These are phyloP conservation scores for Cutaneotrichosporon sp. DNA, from an alignment of 1,284 basidiomycete genomes.

Conservation along the genomic window DNA sequence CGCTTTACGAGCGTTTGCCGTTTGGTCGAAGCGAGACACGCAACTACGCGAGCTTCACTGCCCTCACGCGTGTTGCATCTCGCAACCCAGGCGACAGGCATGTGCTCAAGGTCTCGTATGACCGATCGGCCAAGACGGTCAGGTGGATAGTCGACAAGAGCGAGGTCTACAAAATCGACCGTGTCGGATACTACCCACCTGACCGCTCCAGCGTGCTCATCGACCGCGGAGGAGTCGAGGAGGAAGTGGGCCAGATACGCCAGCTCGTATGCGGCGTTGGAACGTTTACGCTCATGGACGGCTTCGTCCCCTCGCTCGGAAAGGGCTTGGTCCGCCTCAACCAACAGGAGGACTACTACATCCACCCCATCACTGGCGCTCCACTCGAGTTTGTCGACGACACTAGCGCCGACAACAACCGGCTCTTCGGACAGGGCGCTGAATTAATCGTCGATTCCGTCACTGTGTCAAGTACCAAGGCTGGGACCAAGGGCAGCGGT, in stretches of 20 bases:
- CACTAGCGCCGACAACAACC: background rate
- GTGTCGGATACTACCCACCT: conserved; percentile 7
- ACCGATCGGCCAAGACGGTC: conserved; percentile 3
- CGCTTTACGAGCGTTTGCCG: conserved; percentile 12
- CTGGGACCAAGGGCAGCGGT: background rate
- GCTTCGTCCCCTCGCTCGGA: background rate
- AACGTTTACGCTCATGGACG: conserved; percentile 13
- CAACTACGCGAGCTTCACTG: conserved; percentile 13
- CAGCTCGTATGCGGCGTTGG: conserved; percentile 17
- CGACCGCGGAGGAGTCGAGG: conserved; percentile 15
- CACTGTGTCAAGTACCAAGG: background rate
- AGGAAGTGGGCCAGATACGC: conserved; percentile 6
- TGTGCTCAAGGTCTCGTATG: conserved; percentile 8
- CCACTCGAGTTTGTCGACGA: background rate
- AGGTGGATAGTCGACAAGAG: conserved; percentile 2
- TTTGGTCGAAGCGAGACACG: conserved; percentile 3
- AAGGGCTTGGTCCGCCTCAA: conserved; percentile 7
- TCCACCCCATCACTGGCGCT: background rate
- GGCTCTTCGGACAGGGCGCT: background rate
- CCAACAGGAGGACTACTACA: conserved; percentile 4
- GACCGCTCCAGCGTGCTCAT: background rate
- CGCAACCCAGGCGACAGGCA: conserved; percentile 6
- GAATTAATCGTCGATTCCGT: background rate
- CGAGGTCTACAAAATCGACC: conserved; percentile 5
- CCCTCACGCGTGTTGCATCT: background rate